Base-by-base conservation (phyloP, 2,329 filamentous ascomycete genomes). In the Phyllosticta citriasiana region DNA sequence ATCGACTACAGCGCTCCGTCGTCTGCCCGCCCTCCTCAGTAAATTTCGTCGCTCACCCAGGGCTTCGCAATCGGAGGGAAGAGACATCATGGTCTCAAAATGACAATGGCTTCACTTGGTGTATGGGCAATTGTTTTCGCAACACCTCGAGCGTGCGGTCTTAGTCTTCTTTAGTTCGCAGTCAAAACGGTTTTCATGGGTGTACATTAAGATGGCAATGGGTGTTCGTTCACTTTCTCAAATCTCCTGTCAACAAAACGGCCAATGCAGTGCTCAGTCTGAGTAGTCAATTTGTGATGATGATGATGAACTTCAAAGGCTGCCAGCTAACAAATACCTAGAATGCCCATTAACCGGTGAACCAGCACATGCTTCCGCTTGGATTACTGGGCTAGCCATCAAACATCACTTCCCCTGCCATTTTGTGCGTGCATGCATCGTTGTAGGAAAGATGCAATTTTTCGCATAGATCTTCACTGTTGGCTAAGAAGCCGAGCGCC, bases 1-100 rank as follows among this genome's bases (percentile, higher is more conserved):
- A 67, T 92, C 25, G 87, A 91, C 72, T 95, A 76, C 75, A 81
- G 82, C 65, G 16, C 40, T n/a, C 40, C 40, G 6, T 16, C 40
- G 40, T 4, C 14, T 16, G 14, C 40, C n/a, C 40, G 40, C 16
- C 6, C 40, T n/a, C 6, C 40, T n/a, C 40, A 47, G 40, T 47
- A n/a, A 47, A 30, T 30, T 30, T 30, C 1, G 6, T 30, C 27
- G 27, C 27, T 6, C n/a, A 3, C n/a, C 7, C n/a, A n/a, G 40
- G 40, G n/a, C 7, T 16, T n/a, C n/a, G 40, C 27, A 30, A 30
- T 7, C 27, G 40, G n/a, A n/a, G 40, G 40, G 40, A 47, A 47
- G n/a, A 47, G 14, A 12, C 7, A 5, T n/a, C 40, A 16, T n/a
- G n/a, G 16, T n/a, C 6, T 47, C 40, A n/a, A n/a, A 47, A 40